phyloP scores from a whole-genome alignment of 108 stramenopile species.

The Skeletonema costatum region DNA sequence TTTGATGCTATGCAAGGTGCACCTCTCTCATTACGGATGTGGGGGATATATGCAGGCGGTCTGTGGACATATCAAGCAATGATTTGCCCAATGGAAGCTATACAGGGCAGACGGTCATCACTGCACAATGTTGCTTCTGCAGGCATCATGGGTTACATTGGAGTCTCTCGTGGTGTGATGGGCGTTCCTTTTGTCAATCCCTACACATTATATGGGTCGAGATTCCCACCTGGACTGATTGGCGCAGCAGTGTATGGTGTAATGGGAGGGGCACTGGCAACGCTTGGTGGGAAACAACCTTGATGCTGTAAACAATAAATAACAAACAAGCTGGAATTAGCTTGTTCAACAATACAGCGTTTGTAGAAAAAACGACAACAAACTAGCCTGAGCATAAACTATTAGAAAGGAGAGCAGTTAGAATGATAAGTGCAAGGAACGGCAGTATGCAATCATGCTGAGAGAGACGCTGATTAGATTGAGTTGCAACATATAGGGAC shows the following conservation, averaged over 20 bases:
- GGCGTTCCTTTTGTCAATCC: constrained; percentile 62
- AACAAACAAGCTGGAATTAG: neutral
- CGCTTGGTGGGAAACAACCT: constrained; percentile 32
- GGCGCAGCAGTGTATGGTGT: constrained; percentile 43
- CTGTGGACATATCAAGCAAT: constrained; percentile 54
- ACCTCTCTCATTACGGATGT: constrained; percentile 8
- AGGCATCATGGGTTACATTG: constrained; percentile 58
- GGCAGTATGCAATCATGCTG: too few species aligned
- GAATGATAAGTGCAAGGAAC: too few species aligned
- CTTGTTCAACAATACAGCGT: neutral
- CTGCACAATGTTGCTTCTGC: constrained; percentile 55
- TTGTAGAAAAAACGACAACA: too few species aligned
- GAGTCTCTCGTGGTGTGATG: constrained; percentile 46
- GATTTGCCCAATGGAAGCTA: constrained; percentile 74
- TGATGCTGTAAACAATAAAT: neutral
- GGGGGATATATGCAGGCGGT: constrained; percentile 43
- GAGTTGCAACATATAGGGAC: too few species aligned
- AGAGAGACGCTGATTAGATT: too few species aligned
- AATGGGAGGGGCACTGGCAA: constrained; percentile 37
- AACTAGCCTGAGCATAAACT: too few species aligned
- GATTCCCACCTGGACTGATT: constrained; percentile 24
- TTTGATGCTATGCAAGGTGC: constrained; percentile 20
- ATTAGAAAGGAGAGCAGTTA: too few species aligned
- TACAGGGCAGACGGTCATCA: constrained; percentile 52
- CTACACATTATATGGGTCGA: constrained; percentile 18